Conservation (phyloP, 1,139 yeast genomes). For the Lodderomyces oxycetoniae region DNA sequence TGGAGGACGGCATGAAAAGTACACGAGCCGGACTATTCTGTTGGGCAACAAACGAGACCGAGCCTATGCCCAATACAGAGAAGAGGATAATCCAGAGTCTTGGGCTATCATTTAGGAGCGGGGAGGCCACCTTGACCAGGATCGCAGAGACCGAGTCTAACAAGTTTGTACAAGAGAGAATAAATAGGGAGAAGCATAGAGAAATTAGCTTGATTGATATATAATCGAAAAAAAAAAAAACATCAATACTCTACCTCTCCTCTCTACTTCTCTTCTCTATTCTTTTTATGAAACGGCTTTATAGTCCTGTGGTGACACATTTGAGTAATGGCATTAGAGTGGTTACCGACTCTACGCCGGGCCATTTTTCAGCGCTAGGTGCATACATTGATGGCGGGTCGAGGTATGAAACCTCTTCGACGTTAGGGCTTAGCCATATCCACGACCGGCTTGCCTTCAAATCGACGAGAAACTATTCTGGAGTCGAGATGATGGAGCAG, state of each 20-base stretch:
- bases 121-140: too few species aligned
- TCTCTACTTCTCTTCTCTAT: background rate
- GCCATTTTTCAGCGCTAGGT: slow-evolving; percentile 89
- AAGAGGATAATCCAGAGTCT: too few species aligned
- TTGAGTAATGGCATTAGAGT: slow-evolving; percentile 75
- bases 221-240: slow-evolving; percentile 38
- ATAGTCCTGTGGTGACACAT: slow-evolving; percentile 48
- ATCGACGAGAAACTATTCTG: slow-evolving; percentile 60
- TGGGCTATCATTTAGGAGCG: too few species aligned
- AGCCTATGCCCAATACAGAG: too few species aligned
- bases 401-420: slow-evolving; percentile 58
- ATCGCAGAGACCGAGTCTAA: slow-evolving; percentile 40
- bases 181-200: slow-evolving; percentile 19
- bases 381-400: slow-evolving; percentile 89
- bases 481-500: slow-evolving; percentile 68
- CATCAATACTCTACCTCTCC: slow-evolving; percentile 22
- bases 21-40: background rate
- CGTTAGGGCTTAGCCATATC: slow-evolving; percentile 74
- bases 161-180: slow-evolving; percentile 36
- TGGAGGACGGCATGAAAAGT: background rate
- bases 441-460: slow-evolving; percentile 85
- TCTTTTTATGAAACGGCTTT: slow-evolving; percentile 20
- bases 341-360: slow-evolving; percentile 82
- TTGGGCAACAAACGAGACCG: background rate
- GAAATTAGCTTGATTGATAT: slow-evolving; percentile 33